Evolutionary conservation across 192 early-diverging fungal species (phyloP).

Genomic region (Allomyces macrogynus): DNA sequence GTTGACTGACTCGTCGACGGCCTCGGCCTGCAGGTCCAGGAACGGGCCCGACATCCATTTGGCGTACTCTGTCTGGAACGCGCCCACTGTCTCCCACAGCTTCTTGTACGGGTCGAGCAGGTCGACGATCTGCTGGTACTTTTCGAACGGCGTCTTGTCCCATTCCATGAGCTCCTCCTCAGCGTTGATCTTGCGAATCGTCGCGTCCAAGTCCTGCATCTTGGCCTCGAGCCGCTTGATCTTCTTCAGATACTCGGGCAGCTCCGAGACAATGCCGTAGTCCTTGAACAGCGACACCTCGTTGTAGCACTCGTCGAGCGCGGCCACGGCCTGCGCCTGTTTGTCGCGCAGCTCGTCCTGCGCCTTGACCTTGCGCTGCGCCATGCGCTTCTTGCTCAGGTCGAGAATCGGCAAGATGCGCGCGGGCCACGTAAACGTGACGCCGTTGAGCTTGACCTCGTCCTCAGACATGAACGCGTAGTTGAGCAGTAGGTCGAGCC

Average conservation of each 20-base stretch:
- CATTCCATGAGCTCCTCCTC: constrained; percentile 19
- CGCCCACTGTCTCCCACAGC: constrained; percentile 76
- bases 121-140: constrained; percentile 52
- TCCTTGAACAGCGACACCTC: constrained; percentile 57
- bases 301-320: constrained; percentile 29
- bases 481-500: constrained; percentile 28
- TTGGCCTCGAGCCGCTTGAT: constrained; percentile 66
- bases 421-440: constrained; percentile 39
- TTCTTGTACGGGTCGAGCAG: constrained; percentile 79
- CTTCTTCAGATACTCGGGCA: constrained; percentile 66
- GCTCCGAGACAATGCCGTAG: constrained; percentile 57
- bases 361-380: constrained; percentile 28
- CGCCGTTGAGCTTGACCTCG: constrained; percentile 34
- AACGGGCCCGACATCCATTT: constrained; percentile 51
- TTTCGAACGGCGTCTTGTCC: constrained; percentile 6
- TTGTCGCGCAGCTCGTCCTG: constrained; percentile 27
- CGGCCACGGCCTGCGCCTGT: constrained; percentile 24
- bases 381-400: constrained; percentile 28
- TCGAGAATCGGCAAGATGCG: constrained; percentile 31
- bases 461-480: constrained; percentile 29
- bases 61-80: constrained; percentile 65
- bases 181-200: constrained; percentile 81
- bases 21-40: constrained; percentile 65
- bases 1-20: constrained; percentile 73
- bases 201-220: constrained; percentile 63